Conservation (phyloP, 192 early-diverging fungal genomes). For the Podila epicladia region DNA sequence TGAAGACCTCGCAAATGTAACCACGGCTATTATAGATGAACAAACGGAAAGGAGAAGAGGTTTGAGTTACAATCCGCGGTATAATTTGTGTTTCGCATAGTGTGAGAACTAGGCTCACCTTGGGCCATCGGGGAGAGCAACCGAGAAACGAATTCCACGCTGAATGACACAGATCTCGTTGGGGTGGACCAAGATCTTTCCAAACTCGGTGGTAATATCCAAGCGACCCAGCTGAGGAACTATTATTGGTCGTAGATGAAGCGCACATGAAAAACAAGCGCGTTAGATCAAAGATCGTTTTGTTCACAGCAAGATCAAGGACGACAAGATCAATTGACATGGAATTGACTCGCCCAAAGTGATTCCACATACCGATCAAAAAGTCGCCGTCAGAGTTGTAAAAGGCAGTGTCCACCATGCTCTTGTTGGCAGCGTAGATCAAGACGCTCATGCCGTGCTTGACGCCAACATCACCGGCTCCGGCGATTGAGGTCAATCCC, state of each 20-base stretch:
- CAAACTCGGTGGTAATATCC: constrained; percentile 92
- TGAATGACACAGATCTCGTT: constrained; percentile 96
- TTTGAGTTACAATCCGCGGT: not conserved
- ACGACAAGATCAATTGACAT: too few relatives aligned
- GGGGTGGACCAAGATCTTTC: constrained; percentile 80
- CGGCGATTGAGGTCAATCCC: constrained; percentile 85
- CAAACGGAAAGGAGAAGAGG: not conserved
- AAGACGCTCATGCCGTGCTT: constrained; percentile 87
- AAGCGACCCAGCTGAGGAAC: constrained; percentile 94
- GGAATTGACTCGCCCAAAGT: not conserved
- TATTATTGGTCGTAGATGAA: constrained; percentile 15
- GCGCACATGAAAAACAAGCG: not conserved
- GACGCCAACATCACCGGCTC: constrained; percentile 83
- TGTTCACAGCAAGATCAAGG: too few relatives aligned
- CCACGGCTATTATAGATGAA: constrained; percentile 67
- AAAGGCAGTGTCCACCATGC: constrained; percentile 84
- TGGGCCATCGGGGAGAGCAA: constrained; percentile 81
- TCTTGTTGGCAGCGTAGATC: constrained; percentile 79
- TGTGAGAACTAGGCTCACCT: constrained; percentile 41
- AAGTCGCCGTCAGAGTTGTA: constrained; percentile 94
- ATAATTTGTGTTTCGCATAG: not conserved
- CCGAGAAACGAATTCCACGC: constrained; percentile 88
- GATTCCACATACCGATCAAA: constrained; percentile 71
- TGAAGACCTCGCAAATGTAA: constrained; percentile 91
- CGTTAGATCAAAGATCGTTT: not conserved